Base-by-base conservation (phyloP, 371 early-diverging fungal species). In the Coemansia sp. region DNA sequence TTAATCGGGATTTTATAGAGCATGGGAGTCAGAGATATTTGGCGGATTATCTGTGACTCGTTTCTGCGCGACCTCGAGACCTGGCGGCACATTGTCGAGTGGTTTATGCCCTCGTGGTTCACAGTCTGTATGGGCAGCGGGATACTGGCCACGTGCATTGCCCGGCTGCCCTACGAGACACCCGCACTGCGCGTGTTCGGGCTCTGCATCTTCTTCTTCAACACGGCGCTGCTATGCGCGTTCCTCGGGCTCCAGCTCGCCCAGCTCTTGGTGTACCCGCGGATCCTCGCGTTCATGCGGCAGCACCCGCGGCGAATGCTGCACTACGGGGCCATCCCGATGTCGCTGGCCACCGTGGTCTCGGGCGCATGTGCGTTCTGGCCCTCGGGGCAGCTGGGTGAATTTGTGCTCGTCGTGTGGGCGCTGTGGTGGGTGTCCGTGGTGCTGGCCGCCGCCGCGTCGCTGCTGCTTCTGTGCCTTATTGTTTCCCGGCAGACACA, bases 21-120 rank as follows among this genome's bases (percentile, higher is more conserved):
- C 12, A n/a, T n/a, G n/a, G n/a, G 42, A 6, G 9, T 26, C 38
- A 38, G n/a, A 38, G 5, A 40, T 40, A 36, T 8, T 3, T 12
- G 8, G 10, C 9, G 35, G n/a, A 39, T 20, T 40, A 30, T 10
- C 20, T n/a, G 26, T 36, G 16, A 34, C 2, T 42, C 56, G 35
- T 57, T 57, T 34, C 12, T 45, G 45, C 58, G 58, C 4, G 48
- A 47, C 26, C 26, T 57, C 12, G 36, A 57, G 10, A 10, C 8
- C 12, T 43, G 33, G 35, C 48, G 35, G 20, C 12, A 47, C 26
- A 34, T 79, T 5, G 59, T 82, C 16, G 69, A 55, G 5, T 59
- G 77, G 61, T 83, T 83, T 41, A 78, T 78, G 40, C 83, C 83
- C 9, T 76, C 79, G 4, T 83, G 83, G 83, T 83, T 83, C 47